phyloP scores from a whole-genome alignment of 805 yeast species.

The Metschnikowia orientalis region DNA sequence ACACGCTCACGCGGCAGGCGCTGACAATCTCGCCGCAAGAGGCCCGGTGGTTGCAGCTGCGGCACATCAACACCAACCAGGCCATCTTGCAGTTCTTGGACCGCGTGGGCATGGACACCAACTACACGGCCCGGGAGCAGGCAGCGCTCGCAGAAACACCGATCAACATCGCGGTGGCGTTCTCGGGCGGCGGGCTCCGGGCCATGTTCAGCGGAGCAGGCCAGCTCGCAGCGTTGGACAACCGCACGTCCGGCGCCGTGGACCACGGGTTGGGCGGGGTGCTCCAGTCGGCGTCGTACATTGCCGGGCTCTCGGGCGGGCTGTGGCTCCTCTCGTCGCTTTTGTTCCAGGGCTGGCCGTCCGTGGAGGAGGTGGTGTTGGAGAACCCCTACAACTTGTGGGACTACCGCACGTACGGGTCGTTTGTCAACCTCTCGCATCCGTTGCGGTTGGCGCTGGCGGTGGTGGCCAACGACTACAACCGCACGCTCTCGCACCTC shows the following conservation, averaged over 20 bases:
- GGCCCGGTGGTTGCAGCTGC: constrained; percentile 44
- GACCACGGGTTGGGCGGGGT: constrained; percentile 63
- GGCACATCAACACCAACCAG: constrained; percentile 13
- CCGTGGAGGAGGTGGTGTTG: constrained; percentile 53
- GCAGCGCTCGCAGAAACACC: constrained; percentile 1
- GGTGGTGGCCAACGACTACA: constrained; percentile 21
- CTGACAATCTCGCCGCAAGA: constrained; percentile 44
- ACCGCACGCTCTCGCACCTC: constrained; percentile 26
- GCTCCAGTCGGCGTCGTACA: constrained; percentile 63
- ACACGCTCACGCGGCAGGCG: constrained; percentile 45
- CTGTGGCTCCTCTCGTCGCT: constrained; percentile 74
- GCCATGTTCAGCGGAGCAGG: constrained; percentile 32
- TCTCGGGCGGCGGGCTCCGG: constrained; percentile 36
- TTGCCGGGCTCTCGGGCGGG: constrained; percentile 81
- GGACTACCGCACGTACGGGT: constrained; percentile 30
- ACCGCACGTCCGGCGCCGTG: constrained; percentile 10
- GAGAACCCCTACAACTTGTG: constrained; percentile 30
- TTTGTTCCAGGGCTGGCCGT: constrained; percentile 66
- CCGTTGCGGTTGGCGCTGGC: constrained; percentile 15
- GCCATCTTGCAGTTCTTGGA: constrained; percentile 13
- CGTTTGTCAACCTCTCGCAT: constrained; percentile 24
- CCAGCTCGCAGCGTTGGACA: constrained; percentile 17
- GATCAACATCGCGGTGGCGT: constrained; percentile 26
- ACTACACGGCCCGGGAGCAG: neutral
- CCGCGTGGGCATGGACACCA: constrained; percentile 10